phyloP scores from a whole-genome alignment of 2,329 filamentous ascomycete genomes.

The Aspergillus terreus region DNA sequence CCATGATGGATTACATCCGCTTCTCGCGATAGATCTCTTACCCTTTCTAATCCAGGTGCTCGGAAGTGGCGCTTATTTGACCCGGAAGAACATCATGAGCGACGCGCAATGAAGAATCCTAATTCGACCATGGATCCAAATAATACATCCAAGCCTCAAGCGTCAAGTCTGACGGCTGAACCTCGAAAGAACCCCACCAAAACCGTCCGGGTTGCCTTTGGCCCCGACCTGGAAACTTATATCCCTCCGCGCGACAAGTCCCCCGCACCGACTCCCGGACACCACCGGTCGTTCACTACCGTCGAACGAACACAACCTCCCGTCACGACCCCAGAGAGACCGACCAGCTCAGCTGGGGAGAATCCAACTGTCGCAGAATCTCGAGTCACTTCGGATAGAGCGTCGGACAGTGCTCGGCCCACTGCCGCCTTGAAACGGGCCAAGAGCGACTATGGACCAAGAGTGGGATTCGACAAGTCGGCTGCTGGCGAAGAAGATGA shows the following conservation, averaged over 20 bases:
- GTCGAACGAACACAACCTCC: conserved; percentile 26
- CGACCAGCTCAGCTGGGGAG: conserved; percentile 30
- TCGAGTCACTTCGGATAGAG: conserved; percentile 26
- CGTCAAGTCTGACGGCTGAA: conserved; percentile 28
- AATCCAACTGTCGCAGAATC: conserved; percentile 20
- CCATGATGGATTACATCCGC: background rate
- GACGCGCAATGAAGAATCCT: conserved; percentile 35
- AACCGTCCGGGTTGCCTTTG: conserved; percentile 38
- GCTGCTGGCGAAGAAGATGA: conserved; percentile 44
- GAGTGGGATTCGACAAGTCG: conserved; percentile 28
- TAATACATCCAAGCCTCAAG: conserved; percentile 19
- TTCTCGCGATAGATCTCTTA: background rate
- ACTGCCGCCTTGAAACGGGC: conserved; percentile 45
- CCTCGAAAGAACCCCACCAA: conserved; percentile 30
- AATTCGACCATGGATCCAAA: conserved; percentile 33
- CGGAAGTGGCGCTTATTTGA: background rate
- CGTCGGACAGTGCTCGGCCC: conserved; percentile 31
- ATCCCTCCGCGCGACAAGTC: conserved; percentile 34
- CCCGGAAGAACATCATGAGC: conserved; percentile 28
- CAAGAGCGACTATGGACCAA: conserved; percentile 52
- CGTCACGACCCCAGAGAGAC: conserved; percentile 20
- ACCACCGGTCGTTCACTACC: conserved; percentile 34
- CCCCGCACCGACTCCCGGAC: conserved; percentile 25
- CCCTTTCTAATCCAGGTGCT: conserved; percentile 1
- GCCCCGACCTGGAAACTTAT: conserved; percentile 35